Base-by-base conservation (phyloP, 257 asterid genomes). In the Plantago major region DNA sequence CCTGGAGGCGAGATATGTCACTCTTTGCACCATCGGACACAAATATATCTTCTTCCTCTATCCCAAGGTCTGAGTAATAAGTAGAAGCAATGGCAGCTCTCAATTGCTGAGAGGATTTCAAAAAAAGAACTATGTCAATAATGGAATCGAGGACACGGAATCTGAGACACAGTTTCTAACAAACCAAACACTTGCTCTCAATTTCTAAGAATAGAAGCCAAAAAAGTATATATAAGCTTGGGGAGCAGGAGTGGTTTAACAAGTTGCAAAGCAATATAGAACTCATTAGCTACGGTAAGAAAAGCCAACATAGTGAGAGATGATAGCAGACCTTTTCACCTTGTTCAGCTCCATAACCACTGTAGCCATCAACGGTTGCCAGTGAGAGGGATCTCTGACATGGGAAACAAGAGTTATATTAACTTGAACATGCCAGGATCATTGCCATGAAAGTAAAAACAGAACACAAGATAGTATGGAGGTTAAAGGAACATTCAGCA, bases 1-100 rank as follows among this genome's bases (percentile, higher is more conserved):
- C 99, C 95, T 93, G 96, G 64, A 89, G 40, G 40, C 40, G 40
- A 33, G 40, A 33, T 33, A 93, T 89, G 75, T 93, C 99, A 75
- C 99, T 89, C 73, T 93, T 93, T 45, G 99, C 99, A 46, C 99
- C 99, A 82, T 93, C 96, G 15, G 99, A 93, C 44, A 89, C 97
- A 62, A 93, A 93, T 63, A 93, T 85, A 80, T 93, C 99, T 69
- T 81, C 86, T 76, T 76, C 94, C 64, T 83, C 95, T 48, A 89
- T 75, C 66, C 95, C 99, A 72, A 87, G 90, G 76, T 81, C 78
- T n/a, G 81, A 78, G 69, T 93, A 89, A 75, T 80, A 85, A 42
- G 87, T 82, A 63, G 90, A 73, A 71, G 97, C 96, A 81, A 93
- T 85, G 76, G 95, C 83, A 66, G 94, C 92, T 74, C 96, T 79